A percentile compares a stretch with the other conserved stretches of the same genome.
These are phyloP conservation scores for Tympanopsis confertula DNA, from an alignment of 2,329 filamentous ascomycete species.

Conservation along the genomic window DNA sequence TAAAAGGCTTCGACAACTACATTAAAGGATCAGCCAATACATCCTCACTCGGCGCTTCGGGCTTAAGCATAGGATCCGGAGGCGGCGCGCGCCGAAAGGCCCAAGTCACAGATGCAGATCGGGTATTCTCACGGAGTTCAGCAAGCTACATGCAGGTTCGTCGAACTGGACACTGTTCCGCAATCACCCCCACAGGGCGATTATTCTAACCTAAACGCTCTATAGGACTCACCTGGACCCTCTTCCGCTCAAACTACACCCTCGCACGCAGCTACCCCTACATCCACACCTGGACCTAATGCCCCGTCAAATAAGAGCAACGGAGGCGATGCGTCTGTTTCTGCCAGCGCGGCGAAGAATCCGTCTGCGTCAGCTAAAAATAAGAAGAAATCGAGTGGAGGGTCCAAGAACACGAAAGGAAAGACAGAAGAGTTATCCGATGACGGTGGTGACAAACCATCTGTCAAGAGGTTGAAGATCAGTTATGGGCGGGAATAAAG, in stretches of 20 bases:
- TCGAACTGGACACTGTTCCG: conserved; percentile 16
- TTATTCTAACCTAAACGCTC: background rate
- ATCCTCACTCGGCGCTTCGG: conserved; percentile 11
- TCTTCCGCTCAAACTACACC: conserved; percentile 31
- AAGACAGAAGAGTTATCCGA: conserved; percentile 18
- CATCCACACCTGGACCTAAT: conserved; percentile 18
- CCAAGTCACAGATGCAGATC: conserved; percentile 27
- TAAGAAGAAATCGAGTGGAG: conserved; percentile 21
- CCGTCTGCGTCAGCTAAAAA: conserved; percentile 22
- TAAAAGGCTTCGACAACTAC: conserved; percentile 65
- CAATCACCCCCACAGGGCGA: background rate
- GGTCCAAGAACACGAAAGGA: conserved; percentile 12
- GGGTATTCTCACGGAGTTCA: conserved; percentile 33
- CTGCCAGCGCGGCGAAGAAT: conserved; percentile 16
- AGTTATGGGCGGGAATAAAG: conserved; percentile 27
- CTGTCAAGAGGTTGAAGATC: conserved; percentile 28
- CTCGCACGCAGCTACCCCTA: conserved; percentile 30
- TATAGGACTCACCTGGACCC: conserved; percentile 25
- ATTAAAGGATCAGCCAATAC: conserved; percentile 46
- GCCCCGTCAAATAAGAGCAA: conserved; percentile 8
- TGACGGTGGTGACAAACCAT: conserved; percentile 22
- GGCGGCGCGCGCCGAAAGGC: conserved; percentile 25
- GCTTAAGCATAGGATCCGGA: conserved; percentile 15
- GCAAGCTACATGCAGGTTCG: conserved; percentile 25
- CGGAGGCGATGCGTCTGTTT: conserved; percentile 7